Evolutionary conservation across 176 grass and related monocot species (phyloP).

Genomic region (Phyllostachys edulis): DNA sequence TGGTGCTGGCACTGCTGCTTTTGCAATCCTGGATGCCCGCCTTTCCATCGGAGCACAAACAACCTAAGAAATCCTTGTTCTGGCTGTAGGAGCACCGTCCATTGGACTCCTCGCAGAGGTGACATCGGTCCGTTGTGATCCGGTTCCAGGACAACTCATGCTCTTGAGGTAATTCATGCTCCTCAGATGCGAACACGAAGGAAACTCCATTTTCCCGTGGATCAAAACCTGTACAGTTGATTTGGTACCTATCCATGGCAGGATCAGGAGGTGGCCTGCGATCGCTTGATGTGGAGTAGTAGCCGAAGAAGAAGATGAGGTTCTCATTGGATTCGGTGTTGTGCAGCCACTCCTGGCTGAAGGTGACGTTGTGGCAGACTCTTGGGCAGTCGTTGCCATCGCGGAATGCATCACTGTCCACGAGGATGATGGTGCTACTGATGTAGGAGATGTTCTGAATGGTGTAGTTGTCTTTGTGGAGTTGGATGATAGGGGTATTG

Average conservation of each 20-base stretch:
- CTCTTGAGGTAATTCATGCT: fast-evolving
- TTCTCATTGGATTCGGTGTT: fast-evolving
- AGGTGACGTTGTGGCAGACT: not conserved
- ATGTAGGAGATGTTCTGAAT: not conserved
- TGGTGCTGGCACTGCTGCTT: not conserved
- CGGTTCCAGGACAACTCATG: not conserved
- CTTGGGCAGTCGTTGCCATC: not conserved
- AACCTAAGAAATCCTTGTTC: not conserved
- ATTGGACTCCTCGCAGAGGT: not conserved
- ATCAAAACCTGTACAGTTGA: fast-evolving
- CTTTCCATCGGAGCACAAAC: constrained; percentile 20
- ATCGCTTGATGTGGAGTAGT: fast-evolving
- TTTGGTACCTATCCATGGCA: fast-evolving
- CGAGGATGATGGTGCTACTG: not conserved
- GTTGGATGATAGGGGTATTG: fast-evolving
- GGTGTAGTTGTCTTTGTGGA: not conserved
- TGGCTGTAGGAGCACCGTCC: constrained; percentile 5
- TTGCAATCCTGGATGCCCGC: not conserved
- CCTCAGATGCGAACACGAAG: not conserved
- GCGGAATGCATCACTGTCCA: not conserved
- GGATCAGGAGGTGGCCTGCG: fast-evolving
- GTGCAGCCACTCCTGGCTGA: not conserved
- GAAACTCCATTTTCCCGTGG: fast-evolving
- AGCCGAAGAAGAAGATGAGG: constrained; percentile 39
- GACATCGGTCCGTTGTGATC: fast-evolving